These are phyloP conservation scores for Yamadazyma songkhlaensis DNA, from an alignment of 1,139 yeast species.

Conservation along the genomic window DNA sequence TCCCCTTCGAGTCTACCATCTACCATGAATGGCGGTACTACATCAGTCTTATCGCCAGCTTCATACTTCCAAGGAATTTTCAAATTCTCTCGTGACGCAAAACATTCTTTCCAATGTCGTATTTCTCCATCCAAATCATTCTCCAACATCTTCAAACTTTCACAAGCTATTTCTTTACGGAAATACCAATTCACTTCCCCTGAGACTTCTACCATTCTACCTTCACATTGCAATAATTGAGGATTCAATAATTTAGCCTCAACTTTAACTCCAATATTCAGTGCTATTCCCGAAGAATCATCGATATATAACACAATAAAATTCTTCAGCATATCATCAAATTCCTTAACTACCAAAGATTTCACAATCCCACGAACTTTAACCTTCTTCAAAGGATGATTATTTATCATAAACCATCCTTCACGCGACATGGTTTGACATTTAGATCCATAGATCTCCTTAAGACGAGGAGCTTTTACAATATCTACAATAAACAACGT, in stretches of 20 bases:
- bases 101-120: constrained; percentile 30
- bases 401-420: constrained; percentile 14
- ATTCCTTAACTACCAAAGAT: constrained; percentile 11
- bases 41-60: not conserved
- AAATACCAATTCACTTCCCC: constrained; percentile 10
- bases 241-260: constrained; percentile 11
- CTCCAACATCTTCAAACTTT: constrained; percentile 18
- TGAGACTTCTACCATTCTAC: constrained; percentile 11
- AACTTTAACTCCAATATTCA: constrained; percentile 13
- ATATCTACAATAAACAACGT: constrained; percentile 18
- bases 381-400: constrained; percentile 15
- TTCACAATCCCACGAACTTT: constrained; percentile 14
- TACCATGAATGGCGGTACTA: too few species aligned
- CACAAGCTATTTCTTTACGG: constrained; percentile 21
- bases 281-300: constrained; percentile 16
- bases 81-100: constrained; percentile 22
- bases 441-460: constrained; percentile 15
- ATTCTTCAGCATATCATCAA: constrained; percentile 4
- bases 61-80: constrained; percentile 21
- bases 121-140: constrained; percentile 22
- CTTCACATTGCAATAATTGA: constrained; percentile 9
- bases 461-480: constrained; percentile 6
- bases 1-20: constrained; percentile 20
- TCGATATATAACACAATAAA: constrained; percentile 14
- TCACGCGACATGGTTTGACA: constrained; percentile 1